Evolutionary conservation across 2,329 filamentous ascomycete species (phyloP).

Genomic region (Purpureocillium takamizusanense): DNA sequence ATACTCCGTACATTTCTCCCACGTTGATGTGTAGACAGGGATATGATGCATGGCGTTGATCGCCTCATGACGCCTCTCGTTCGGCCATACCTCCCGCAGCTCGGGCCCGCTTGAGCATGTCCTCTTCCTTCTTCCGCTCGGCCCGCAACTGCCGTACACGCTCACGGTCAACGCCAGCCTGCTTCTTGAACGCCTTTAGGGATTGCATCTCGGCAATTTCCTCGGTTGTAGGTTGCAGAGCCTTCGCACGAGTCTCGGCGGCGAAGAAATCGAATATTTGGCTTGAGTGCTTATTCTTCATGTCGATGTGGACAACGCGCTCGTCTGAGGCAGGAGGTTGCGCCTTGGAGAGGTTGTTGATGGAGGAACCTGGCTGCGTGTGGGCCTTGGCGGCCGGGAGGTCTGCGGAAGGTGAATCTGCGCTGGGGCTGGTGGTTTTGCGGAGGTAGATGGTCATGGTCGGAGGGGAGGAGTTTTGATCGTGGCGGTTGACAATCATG

Average conservation of each 20-base stretch:
- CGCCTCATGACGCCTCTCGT: slow-evolving; percentile 17
- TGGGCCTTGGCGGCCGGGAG: slow-evolving; percentile 16
- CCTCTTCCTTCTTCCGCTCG: slow-evolving; percentile 53
- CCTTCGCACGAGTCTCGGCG: slow-evolving; percentile 49
- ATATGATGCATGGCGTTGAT: slow-evolving; percentile 1
- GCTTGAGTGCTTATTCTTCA: slow-evolving; percentile 51
- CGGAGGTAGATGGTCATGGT: slow-evolving; percentile 58
- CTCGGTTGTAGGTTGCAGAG: slow-evolving; percentile 46
- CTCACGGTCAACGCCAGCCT: slow-evolving; percentile 44
- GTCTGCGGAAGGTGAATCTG: slow-evolving; percentile 14
- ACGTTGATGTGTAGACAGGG: not conserved
- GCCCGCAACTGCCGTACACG: slow-evolving; percentile 42
- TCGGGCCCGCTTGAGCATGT: slow-evolving; percentile 31
- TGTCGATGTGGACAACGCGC: slow-evolving; percentile 46
- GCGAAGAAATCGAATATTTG: slow-evolving; percentile 58
- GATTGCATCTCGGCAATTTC: slow-evolving; percentile 50
- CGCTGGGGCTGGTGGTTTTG: slow-evolving; percentile 20
- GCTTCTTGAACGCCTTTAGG: slow-evolving; percentile 43
- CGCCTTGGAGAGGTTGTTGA: slow-evolving; percentile 36
- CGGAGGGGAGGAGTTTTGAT: slow-evolving; percentile 45
- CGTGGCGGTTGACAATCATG: slow-evolving; percentile 70
- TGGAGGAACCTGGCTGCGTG: slow-evolving; percentile 37
- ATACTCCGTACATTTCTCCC: not conserved
- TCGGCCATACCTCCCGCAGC: slow-evolving; percentile 27
- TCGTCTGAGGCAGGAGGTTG: slow-evolving; percentile 39